A percentile compares a stretch with the other conserved stretches of the same genome.
phyloP scores from a whole-genome alignment of 345 rosid genomes.

The Salix purpurea region DNA sequence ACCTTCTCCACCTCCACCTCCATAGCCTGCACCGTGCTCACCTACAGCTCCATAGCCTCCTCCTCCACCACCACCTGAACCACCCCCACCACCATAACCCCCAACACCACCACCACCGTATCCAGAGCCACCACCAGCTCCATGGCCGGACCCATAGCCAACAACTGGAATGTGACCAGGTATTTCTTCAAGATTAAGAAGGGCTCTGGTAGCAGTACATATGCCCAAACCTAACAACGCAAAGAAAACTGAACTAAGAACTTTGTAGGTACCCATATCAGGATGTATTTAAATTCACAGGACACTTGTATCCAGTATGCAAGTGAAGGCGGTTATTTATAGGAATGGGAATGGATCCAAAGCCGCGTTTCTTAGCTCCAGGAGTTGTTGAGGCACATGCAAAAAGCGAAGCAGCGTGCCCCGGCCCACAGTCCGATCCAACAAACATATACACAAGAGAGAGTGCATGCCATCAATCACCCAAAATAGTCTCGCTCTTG shows the following conservation, averaged over 20 bases:
- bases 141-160: conserved; percentile 12
- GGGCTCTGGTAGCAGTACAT: conserved; percentile 37
- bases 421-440: conserved; percentile 12
- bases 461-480: background rate
- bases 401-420: conserved; percentile 1
- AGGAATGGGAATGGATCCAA: conserved; percentile 18
- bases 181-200: conserved; percentile 30
- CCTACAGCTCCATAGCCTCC: conserved; percentile 22
- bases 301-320: conserved; percentile 1
- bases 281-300: background rate
- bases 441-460: background rate
- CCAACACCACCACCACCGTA: conserved; percentile 15
- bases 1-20: conserved; percentile 21
- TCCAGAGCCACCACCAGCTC: conserved; percentile 20
- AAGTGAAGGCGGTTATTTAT: conserved; percentile 26
- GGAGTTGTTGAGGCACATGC: conserved; percentile 21
- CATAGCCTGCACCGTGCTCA: conserved; percentile 26
- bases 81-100: conserved; percentile 16
- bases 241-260: conserved; percentile 20
- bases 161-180: conserved; percentile 8
- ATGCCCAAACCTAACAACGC: conserved; percentile 34
- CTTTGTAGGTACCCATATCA: conserved; percentile 25
- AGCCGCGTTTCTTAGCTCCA: background rate
- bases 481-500: background rate
- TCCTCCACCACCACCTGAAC: background rate